Evolutionary conservation across 257 asterid genomes (phyloP).

Genomic region (Gentiana dahurica): DNA sequence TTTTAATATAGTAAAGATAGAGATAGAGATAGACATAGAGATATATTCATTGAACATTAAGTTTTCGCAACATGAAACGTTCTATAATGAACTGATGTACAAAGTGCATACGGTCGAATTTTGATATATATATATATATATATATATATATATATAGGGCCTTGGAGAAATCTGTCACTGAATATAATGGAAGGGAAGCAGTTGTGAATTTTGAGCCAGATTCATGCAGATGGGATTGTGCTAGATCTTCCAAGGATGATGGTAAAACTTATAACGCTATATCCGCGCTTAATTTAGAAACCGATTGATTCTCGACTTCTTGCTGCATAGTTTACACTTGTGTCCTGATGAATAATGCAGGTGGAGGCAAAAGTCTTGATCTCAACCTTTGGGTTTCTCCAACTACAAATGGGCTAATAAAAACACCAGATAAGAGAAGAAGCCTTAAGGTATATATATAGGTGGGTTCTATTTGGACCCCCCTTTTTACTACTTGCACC

Average conservation of each 20-base stretch:
- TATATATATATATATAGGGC: conserved; percentile 38
- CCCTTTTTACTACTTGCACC: too few species aligned
- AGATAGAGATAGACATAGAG: too few species aligned
- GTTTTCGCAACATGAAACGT: too few species aligned
- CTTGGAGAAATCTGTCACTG: conserved; percentile 61
- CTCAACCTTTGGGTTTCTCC: conserved; percentile 82
- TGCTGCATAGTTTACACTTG: too few species aligned
- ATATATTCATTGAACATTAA: too few species aligned
- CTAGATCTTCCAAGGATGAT: conserved; percentile 28
- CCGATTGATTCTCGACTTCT: background rate
- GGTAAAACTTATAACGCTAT: conserved; percentile 16
- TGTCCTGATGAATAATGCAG: conserved; percentile 20
- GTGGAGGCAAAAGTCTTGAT: conserved; percentile 54
- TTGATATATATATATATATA: too few species aligned
- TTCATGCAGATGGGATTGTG: conserved; percentile 34
- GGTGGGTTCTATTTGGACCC: too few species aligned
- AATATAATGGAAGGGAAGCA: conserved; percentile 58
- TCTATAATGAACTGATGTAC: too few species aligned
- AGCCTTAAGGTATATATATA: conserved; percentile 37
- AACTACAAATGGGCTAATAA: conserved; percentile 31
- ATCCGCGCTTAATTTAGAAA: background rate
- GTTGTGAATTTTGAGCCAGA: conserved; percentile 49
- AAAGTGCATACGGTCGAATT: too few species aligned
- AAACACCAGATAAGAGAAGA: conserved; percentile 33
- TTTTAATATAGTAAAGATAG: too few species aligned